A percentile compares a stretch with the other conserved stretches of the same genome.
Evolutionary conservation across 192 early-diverging fungal genomes (phyloP).

Genomic region (Coemansia sp.): DNA sequence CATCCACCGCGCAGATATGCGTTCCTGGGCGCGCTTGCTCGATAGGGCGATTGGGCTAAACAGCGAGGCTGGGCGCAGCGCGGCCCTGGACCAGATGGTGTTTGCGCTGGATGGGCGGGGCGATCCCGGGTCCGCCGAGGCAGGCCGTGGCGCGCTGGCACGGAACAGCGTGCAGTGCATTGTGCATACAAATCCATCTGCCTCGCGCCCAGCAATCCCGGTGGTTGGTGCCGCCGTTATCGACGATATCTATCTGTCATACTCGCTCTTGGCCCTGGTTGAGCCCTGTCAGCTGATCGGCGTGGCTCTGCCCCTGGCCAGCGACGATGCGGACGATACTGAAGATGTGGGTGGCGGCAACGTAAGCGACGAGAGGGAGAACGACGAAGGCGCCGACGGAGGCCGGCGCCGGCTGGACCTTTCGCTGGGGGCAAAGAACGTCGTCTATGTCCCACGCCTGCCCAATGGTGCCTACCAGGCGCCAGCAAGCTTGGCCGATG

Average conservation of each 20-base stretch:
- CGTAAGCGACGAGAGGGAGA: neutral
- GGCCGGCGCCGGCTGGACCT: constrained; percentile 22
- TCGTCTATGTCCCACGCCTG: constrained; percentile 42
- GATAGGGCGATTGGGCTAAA: constrained; percentile 23
- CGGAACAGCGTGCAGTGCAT: constrained; percentile 34
- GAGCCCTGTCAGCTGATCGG: constrained; percentile 54
- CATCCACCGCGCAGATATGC: constrained; percentile 58
- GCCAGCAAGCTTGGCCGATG: constrained; percentile 2
- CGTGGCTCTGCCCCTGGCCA: constrained; percentile 37
- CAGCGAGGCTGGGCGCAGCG: constrained; percentile 9
- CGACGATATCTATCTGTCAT: constrained; percentile 65
- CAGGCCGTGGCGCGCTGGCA: constrained; percentile 8
- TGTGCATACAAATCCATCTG: constrained; percentile 28
- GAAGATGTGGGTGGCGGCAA: neutral
- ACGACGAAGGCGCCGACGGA: neutral
- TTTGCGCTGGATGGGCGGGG: constrained; percentile 16
- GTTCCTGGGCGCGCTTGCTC: constrained; percentile 49
- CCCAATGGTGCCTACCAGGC: constrained; percentile 18
- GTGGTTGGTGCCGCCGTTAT: constrained; percentile 57
- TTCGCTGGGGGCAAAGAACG: constrained; percentile 21
- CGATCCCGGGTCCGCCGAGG: neutral
- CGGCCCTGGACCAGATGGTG: constrained; percentile 26
- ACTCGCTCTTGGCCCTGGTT: constrained; percentile 58
- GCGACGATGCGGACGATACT: neutral
- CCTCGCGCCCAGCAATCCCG: constrained; percentile 20